Evolutionary conservation across 768 basidiomycete genomes (phyloP), one percentile per base, ranked within the genome.

Genomic region (Tephrocybe sp.): DNA sequence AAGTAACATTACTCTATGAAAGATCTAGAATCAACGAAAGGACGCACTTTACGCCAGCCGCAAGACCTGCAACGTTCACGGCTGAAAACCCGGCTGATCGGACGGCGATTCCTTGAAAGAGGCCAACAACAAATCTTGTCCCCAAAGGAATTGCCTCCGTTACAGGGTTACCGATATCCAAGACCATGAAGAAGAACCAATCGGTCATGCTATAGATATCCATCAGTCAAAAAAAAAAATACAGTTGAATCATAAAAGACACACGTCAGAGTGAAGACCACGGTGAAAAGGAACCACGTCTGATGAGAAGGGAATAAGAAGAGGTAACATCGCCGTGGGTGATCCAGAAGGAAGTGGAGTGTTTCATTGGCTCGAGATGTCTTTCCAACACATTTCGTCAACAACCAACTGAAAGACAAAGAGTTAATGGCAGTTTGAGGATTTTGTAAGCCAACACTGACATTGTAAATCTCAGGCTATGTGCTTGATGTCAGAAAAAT

Each of bases 281-380:
- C 65, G 1, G 80, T 78, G 1, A 92, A 54, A 5, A 97, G 79
- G 58, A 96, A 89, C 91, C 92, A 93, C 3, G 94, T 97, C 63
- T 97, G 94, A 60, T 94, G 91, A 0, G 92, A 85, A 0, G 93
- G 93, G 59, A 96, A 96, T 8, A 96, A 77, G 64, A 93, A 90
- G 10, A 92, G 81, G 62, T 89, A 95, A 67, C 93, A 96, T 55
- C 91, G 82, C 10, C 96, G 83, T 11, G 96, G 96, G 63, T 98
- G 96, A 60, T 98, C 93, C 8, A 99, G 79, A 7, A 99, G 80
- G 65, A 98, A 99, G 49, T 85, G 86, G 1, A 97, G 72, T 0
- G 92, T 92, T 68, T 95, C 92, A 41, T 82, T 71, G 0, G 83
- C 60, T 0, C 83, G 79, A 12, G 91, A 92, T 0, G 66, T 60